Evolutionary conservation across 2,329 filamentous ascomycete species (phyloP), one percentile per base, ranked within the genome.

Genomic region (Catunica adiposa): DNA sequence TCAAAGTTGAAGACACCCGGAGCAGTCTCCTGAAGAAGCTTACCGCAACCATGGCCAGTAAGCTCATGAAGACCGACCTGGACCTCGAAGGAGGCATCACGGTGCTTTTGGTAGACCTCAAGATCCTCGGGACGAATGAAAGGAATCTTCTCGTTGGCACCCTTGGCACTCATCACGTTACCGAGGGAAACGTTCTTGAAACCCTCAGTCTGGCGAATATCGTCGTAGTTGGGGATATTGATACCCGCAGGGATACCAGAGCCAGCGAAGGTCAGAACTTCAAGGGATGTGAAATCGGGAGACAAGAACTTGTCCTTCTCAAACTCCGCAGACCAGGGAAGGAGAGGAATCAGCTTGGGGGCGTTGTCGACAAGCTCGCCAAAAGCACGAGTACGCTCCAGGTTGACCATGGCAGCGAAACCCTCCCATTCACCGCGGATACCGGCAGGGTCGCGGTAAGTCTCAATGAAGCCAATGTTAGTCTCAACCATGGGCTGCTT

Each of bases 261-360:
- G 63, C 66, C 69, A 56, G 67, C 69, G 62, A 96, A 96, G 0
- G 84, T 88, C 59, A 96, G 70, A 2, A 96, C 89, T 67, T 98
- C 92, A 1, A 97, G 75, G 8, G 86, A 92, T 0, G 92, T 97
- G 65, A 98, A 98, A 67, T 98, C 92, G 0, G 92, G 92, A 54
- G 87, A 90, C 37, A 94, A 70, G 69, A 98, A 98, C 64, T 85
- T 89, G 72, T 96, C 89, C 69, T 97, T 97, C 66, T 98, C 92
- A 61, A 97, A 98, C 0, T 87, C 85, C 50, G 79, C 77, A 37
- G 75, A 73, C 92, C 92, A 98, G 0, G 92, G 92, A 14, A 98
- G 73, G 60, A 94, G 80, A 5, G 89, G 87, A 53, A 98, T 96
- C 65, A 95, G 82, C 48, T 74, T 73, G 9, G 89, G 84, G 0